Conservation (phyloP, 2,329 filamentous ascomycete species). For the Monosporascus sp. region DNA sequence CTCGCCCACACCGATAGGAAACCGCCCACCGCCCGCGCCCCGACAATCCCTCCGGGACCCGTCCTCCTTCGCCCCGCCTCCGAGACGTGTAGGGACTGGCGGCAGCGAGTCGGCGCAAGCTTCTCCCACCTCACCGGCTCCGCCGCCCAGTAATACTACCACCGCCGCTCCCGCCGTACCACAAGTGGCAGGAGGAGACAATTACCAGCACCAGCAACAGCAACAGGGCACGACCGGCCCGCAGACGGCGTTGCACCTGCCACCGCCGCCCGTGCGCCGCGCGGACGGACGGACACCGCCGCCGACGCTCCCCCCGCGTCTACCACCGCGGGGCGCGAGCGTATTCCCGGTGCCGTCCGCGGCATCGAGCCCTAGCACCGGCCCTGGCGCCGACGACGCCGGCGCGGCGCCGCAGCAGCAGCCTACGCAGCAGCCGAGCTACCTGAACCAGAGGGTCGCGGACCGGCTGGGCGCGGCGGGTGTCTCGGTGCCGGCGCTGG, state of each 20-base stretch:
- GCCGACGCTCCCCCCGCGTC: slow-evolving; percentile 58
- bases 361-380: too few species aligned
- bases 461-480: slow-evolving; percentile 67
- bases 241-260: slow-evolving; percentile 63
- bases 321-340: slow-evolving; percentile 58
- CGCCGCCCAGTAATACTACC: slow-evolving; percentile 25
- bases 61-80: slow-evolving; percentile 72
- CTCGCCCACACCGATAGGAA: slow-evolving; percentile 14
- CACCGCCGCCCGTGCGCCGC: slow-evolving; percentile 60
- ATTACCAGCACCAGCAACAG: slow-evolving; percentile 23
- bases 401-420: too few species aligned
- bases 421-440: slow-evolving; percentile 14
- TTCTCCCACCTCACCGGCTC: slow-evolving; percentile 33
- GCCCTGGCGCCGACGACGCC: too few species aligned
- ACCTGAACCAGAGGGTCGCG: slow-evolving; percentile 53
- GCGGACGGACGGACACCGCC: slow-evolving; percentile 24
- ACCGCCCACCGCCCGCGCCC: slow-evolving; percentile 47
- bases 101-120: slow-evolving; percentile 9
- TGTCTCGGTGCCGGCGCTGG: slow-evolving; percentile 71
- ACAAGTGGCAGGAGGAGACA: slow-evolving; percentile 8
- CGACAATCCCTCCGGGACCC: slow-evolving; percentile 71
- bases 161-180: slow-evolving; percentile 27
- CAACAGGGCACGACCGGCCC: slow-evolving; percentile 58
- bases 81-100: slow-evolving; percentile 48
- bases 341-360: slow-evolving; percentile 37